Base-by-base conservation (phyloP, 2,329 filamentous ascomycete species). In the Penicillium sp. region DNA sequence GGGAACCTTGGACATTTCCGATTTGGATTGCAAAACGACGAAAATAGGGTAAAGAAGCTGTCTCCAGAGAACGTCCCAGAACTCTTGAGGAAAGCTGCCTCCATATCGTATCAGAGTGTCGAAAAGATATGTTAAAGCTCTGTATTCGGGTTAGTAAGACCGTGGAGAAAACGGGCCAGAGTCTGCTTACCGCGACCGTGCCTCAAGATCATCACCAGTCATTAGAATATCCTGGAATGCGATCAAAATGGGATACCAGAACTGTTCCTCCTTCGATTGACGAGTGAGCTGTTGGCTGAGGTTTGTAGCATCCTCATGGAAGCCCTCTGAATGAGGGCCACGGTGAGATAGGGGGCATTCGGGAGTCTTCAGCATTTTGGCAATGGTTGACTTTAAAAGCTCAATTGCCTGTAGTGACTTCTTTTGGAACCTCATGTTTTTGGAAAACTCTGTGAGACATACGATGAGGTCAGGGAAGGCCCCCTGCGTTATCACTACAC, bases 161-260 rank as follows among this genome's bases (percentile, higher is more conserved):
- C 4, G 8, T 55, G 62, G 45, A 67, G 63, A 55, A 55, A 41
- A n/a, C 23, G 21, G 23, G 31, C 13, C n/a, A 13, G 23, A 23
- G 23, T 46, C 7, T 30, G 19, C 74, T 66, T 75, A 82, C 79
- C 82, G 79, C 65, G 86, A 97, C 62, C 95, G 90, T 46, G 98
- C 95, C 78, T 99, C 95, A 19, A 99, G 85, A 75, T 99, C 95
- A 77, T 99, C 96, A 2, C 96, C 95, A 1, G 95, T 99, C 95
- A 99, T 99, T 52, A 99, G 82, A 23, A 99, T 93, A 76, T 99
- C 95, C 75, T 99, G 95, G 83, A 99, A 99, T 3, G 96, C 94
- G 74, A 99, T 98, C 31, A 99, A 83, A 6, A 99, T 91, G 0
- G 95, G 95, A 77, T 99, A 99, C 95, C 95, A 99, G 78, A 93